A percentile compares a stretch with the other conserved stretches of the same genome.
These are phyloP conservation scores for Monosporascus sp. DNA, from an alignment of 2,329 filamentous ascomycete species.

Conservation along the genomic window DNA sequence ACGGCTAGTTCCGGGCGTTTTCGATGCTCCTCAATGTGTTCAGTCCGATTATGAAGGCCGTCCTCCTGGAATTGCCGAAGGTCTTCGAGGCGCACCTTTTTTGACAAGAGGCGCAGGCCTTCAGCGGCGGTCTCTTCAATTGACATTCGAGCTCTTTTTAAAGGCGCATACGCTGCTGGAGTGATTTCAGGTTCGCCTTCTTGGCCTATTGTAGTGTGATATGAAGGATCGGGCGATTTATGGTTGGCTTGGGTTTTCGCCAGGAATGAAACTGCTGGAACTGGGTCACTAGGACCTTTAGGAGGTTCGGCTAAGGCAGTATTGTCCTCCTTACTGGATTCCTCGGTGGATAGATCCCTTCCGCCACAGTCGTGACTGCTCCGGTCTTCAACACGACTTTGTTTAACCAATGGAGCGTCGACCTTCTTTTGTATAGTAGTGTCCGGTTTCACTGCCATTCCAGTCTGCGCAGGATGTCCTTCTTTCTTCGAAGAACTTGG, in stretches of 20 bases:
- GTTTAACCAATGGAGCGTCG: too few relatives aligned
- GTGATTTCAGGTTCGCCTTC: neutral
- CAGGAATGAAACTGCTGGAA: neutral
- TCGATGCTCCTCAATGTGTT: neutral
- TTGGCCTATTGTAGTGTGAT: neutral
- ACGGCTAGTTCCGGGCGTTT: conserved; percentile 1
- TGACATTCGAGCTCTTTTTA: neutral
- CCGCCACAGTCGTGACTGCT: neutral
- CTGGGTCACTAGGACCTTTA: neutral
- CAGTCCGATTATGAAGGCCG: neutral
- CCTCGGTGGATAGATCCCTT: neutral
- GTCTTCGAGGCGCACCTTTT: neutral
- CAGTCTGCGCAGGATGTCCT: neutral
- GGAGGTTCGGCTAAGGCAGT: neutral
- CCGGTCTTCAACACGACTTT: neutral
- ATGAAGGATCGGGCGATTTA: neutral
- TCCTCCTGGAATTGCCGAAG: neutral
- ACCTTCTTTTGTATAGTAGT: too few relatives aligned
- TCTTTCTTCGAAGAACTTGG: neutral
- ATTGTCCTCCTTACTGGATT: neutral
- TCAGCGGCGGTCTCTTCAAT: neutral
- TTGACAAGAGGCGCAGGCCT: neutral
- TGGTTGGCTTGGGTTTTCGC: neutral
- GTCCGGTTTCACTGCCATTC: too few relatives aligned
- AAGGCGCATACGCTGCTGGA: neutral